Evolutionary conservation across 306 rosid genomes (phyloP).

Genomic region (Quillaja saponaria): DNA sequence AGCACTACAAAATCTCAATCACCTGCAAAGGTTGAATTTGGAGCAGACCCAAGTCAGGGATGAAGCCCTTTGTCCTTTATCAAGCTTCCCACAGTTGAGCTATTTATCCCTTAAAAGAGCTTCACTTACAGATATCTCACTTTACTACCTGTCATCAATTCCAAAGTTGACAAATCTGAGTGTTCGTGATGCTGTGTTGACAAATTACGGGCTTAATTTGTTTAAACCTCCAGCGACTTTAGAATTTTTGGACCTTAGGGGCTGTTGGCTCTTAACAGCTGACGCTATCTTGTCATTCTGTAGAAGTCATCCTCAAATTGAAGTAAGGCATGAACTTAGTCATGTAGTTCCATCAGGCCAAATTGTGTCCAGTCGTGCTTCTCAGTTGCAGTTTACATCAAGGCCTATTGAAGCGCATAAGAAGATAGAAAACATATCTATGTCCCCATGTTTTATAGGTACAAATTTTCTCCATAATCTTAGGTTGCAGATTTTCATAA

Average conservation of each 20-base stretch:
- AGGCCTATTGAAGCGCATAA: constrained; percentile 37
- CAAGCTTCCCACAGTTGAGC: constrained; percentile 57
- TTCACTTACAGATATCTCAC: constrained; percentile 63
- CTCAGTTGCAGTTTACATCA: constrained; percentile 44
- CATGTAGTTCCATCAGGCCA: constrained; percentile 36
- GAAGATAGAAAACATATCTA: constrained; percentile 28
- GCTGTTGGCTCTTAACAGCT: constrained; percentile 85
- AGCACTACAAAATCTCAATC: constrained; percentile 52
- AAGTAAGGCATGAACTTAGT: constrained; percentile 65
- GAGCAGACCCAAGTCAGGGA: constrained; percentile 61
- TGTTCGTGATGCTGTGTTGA: constrained; percentile 68
- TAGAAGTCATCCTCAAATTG: constrained; percentile 64
- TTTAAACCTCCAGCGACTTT: constrained; percentile 60
- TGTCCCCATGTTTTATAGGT: constrained; percentile 66
- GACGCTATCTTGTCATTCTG: constrained; percentile 53
- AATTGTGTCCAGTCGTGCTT: constrained; percentile 33
- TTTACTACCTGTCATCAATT: constrained; percentile 61
- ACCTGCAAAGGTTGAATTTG: constrained; percentile 67
- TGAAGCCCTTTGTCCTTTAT: constrained; percentile 52
- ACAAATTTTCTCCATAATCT: constrained; percentile 8
- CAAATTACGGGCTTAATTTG: constrained; percentile 59
- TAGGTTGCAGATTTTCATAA: constrained; percentile 4
- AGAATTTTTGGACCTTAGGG: constrained; percentile 64
- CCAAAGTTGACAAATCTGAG: constrained; percentile 62
- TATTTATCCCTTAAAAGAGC: constrained; percentile 55